A percentile compares a stretch with the other conserved stretches of the same genome.
phyloP scores from a whole-genome alignment of 164 flowering plant genomes.

The Magnolia sinica region DNA sequence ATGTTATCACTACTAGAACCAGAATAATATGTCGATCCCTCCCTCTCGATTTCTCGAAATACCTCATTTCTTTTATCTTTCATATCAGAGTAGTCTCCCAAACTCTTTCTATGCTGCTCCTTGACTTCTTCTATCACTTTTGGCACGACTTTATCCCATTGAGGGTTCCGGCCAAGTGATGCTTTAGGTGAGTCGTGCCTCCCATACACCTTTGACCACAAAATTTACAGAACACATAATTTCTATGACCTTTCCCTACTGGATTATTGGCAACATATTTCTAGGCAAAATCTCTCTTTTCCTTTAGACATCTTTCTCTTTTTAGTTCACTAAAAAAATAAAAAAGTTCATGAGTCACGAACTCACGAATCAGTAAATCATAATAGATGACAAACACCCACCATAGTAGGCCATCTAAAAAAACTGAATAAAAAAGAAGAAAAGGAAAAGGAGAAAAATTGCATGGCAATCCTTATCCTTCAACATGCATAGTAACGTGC shows the following conservation, averaged over 20 bases:
- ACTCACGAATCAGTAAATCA: no score
- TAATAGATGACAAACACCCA: no score
- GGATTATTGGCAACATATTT: neutral
- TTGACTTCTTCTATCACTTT: neutral
- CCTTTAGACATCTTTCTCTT: no score
- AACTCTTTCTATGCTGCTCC: neutral
- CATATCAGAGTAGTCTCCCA: neutral
- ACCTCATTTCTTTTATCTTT: neutral
- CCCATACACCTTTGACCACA: neutral
- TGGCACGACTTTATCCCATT: neutral
- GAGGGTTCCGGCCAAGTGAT: neutral
- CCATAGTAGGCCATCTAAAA: no score
- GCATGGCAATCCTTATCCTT: no score
- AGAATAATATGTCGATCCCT: neutral
- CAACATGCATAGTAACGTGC: no score
- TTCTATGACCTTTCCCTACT: neutral
- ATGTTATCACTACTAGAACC: neutral
- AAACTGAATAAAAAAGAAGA: no score
- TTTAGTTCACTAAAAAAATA: no score
- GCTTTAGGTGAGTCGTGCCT: neutral
- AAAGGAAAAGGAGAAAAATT: no score
- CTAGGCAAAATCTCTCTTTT: neutral
- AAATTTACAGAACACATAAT: no score
- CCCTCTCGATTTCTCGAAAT: neutral
- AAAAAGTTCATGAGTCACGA: no score